A percentile compares a stretch with the other conserved stretches of the same genome.
Evolutionary conservation across 2,329 filamentous ascomycete genomes (phyloP).

Genomic region (Penicillium psychrosexuale): DNA sequence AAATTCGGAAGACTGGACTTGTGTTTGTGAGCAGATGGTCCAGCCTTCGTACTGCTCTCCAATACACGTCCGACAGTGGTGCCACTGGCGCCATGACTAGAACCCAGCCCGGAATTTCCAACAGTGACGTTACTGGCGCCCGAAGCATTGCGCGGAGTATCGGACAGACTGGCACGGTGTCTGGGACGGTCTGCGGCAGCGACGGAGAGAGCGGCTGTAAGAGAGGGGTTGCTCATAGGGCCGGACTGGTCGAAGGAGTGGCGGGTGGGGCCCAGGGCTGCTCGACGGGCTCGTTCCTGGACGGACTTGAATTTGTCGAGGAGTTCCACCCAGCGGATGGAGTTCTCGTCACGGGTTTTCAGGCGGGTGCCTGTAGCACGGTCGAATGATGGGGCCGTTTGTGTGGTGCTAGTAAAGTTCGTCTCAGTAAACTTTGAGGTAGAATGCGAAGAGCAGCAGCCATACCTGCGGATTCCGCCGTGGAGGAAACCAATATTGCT

Average conservation of each 20-base stretch:
- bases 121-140: constrained; percentile 26
- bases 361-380: constrained; percentile 66
- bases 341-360: constrained; percentile 75
- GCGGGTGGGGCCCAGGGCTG: constrained; percentile 54
- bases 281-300: constrained; percentile 77
- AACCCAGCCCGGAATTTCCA: constrained; percentile 36
- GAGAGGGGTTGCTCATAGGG: constrained; percentile 41
- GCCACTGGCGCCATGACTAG: constrained; percentile 37
- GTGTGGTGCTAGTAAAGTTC: constrained; percentile 9
- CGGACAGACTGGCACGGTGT: constrained; percentile 34
- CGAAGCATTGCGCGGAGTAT: constrained; percentile 31
- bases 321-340: constrained; percentile 87
- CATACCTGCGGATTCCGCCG: constrained; percentile 73
- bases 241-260: constrained; percentile 51
- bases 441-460: neutral
- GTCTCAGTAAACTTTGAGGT: constrained; percentile 3
- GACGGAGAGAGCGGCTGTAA: constrained; percentile 33
- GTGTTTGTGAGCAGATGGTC: constrained; percentile 52
- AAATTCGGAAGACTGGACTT: constrained; percentile 66
- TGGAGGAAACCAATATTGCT: constrained; percentile 96
- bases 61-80: constrained; percentile 37
- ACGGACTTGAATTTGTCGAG: constrained; percentile 91
- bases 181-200: constrained; percentile 28
- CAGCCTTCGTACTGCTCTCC: constrained; percentile 12
- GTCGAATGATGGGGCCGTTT: constrained; percentile 56